phyloP scores from a whole-genome alignment of 2,329 filamentous ascomycete genomes.

The Sordariomycetes sp. region DNA sequence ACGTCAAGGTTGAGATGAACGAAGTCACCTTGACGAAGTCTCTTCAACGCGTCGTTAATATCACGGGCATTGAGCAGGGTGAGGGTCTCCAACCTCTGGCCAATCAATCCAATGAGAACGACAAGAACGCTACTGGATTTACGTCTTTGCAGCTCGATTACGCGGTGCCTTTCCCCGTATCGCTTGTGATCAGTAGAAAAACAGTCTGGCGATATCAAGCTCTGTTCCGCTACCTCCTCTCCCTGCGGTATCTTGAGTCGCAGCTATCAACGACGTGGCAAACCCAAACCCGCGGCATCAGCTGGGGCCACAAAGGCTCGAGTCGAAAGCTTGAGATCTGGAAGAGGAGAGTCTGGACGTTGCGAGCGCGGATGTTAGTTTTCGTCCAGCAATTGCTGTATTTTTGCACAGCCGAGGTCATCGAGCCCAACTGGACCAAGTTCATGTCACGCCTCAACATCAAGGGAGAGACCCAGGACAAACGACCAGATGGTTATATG shows the following conservation, averaged over 20 bases:
- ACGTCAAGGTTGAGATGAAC: constrained; percentile 96
- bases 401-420: constrained; percentile 94
- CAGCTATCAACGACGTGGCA: constrained; percentile 84
- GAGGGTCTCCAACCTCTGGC: constrained; percentile 65
- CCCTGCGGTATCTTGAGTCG: constrained; percentile 79
- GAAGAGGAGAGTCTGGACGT: constrained; percentile 87
- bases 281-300: constrained; percentile 70
- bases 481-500: constrained; percentile 24
- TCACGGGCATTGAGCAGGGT: constrained; percentile 89
- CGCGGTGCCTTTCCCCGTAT: constrained; percentile 87
- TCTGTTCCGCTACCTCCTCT: constrained; percentile 88
- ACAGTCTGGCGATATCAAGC: constrained; percentile 96
- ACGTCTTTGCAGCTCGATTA: constrained; percentile 93
- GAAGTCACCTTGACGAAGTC: constrained; percentile 88
- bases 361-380: constrained; percentile 88
- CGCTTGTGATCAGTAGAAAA: constrained; percentile 89
- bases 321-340: constrained; percentile 72
- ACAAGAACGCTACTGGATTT: constrained; percentile 83
- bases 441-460: constrained; percentile 80
- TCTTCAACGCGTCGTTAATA: constrained; percentile 92
- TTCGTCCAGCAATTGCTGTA: constrained; percentile 96
- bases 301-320: constrained; percentile 75
- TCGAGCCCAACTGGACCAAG: constrained; percentile 93
- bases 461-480: constrained; percentile 31
- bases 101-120: constrained; percentile 60